These are phyloP conservation scores for Neurospora sp. DNA, from an alignment of 495 filamentous ascomycete species.

Conservation along the genomic window DNA sequence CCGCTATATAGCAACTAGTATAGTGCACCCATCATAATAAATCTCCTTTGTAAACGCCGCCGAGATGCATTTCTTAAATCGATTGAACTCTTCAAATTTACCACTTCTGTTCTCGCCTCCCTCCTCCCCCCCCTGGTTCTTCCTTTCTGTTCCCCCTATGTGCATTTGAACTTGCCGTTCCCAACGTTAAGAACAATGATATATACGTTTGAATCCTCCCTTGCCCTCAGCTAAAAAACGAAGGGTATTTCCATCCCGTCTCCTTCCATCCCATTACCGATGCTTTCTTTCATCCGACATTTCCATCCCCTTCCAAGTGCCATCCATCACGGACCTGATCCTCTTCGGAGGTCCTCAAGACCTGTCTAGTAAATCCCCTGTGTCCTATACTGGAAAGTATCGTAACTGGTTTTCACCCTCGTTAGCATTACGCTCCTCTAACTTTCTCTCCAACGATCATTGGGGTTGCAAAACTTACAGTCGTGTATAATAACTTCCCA, in stretches of 20 bases:
- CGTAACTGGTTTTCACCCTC: conserved; percentile 44
- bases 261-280: neutral
- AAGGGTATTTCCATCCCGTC: neutral
- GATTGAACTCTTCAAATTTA: neutral
- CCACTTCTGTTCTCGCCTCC: neutral
- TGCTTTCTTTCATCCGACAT: neutral
- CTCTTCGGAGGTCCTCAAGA: neutral
- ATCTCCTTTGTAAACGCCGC: neutral
- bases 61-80: neutral
- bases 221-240: neutral
- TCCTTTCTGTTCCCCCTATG: neutral
- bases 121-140: neutral
- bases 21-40: neutral
- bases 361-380: conserved; percentile 59
- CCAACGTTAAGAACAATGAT: neutral
- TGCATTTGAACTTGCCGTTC: neutral
- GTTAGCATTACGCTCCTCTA: conserved; percentile 1
- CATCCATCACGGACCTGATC: neutral
- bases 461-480: conserved; percentile 36
- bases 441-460: neutral
- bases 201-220: neutral
- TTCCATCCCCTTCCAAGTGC: neutral
- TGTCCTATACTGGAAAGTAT: conserved; percentile 71
- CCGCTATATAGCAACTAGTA: neutral
- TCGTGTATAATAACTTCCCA: conserved; percentile 69